Conservation (phyloP, 208 protist genomes). For the Acanthamoeba healyi region DNA sequence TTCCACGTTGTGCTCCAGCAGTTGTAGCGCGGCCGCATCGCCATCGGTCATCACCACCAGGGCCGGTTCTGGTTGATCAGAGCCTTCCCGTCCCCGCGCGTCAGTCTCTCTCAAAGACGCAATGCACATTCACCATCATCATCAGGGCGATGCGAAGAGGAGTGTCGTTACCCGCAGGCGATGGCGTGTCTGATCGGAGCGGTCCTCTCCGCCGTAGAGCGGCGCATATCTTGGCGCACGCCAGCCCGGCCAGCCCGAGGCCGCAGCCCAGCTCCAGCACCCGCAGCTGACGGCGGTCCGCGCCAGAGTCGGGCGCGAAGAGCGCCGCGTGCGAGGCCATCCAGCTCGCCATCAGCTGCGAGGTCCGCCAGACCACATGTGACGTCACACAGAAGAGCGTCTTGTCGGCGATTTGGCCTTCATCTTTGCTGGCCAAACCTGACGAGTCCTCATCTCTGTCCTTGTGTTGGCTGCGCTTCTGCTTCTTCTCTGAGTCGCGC, state of each 20-base stretch:
- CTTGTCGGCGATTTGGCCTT: neutral
- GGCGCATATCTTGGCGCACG: conserved; percentile 22
- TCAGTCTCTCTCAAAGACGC: no score
- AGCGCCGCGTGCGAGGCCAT: neutral
- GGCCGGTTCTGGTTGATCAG: neutral
- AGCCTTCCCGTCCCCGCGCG: no score
- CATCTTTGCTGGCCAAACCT: neutral
- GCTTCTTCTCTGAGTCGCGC: neutral
- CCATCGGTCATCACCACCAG: conserved; percentile 46
- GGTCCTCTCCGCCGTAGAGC: neutral
- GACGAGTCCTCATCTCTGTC: neutral
- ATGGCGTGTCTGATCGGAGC: neutral
- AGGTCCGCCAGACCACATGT: conserved; percentile 45
- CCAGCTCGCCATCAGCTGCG: conserved; percentile 52
- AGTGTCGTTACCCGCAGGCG: no score
- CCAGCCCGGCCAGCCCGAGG: conserved; percentile 9
- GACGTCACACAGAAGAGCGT: conserved; percentile 40
- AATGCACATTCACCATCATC: no score
- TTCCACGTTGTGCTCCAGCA: conserved; percentile 45
- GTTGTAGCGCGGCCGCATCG: conserved; percentile 5
- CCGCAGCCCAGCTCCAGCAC: conserved; percentile 58
- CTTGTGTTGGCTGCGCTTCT: neutral
- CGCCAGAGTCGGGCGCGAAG: neutral
- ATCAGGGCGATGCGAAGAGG: no score
- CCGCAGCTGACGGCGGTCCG: neutral